Evolutionary conservation across 2,329 filamentous ascomycete species (phyloP).

Genomic region (Endoconidiophora polonica): DNA sequence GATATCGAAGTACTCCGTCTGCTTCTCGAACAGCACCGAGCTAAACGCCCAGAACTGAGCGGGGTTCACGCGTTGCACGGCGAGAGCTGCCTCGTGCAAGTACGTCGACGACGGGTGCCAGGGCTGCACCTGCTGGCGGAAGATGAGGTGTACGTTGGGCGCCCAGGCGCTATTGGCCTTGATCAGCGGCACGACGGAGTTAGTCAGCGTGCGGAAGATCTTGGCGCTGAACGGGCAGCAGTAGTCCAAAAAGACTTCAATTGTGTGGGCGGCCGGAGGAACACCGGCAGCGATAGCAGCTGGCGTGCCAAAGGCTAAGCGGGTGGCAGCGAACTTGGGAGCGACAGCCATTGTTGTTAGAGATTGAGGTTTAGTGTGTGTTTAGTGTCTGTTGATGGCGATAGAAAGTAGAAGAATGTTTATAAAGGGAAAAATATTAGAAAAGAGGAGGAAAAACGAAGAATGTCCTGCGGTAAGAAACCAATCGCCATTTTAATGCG

Average conservation of each 20-base stretch:
- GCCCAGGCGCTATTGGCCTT: constrained; percentile 39
- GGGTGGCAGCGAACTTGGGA: constrained; percentile 61
- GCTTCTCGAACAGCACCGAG: constrained; percentile 44
- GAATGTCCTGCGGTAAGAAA: too few relatives aligned
- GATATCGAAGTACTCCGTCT: constrained; percentile 70
- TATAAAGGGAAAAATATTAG: background rate
- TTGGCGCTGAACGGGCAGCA: constrained; percentile 59
- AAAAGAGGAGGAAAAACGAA: background rate
- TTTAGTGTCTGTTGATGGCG: background rate
- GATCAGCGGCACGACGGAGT: constrained; percentile 47
- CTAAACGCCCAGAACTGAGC: constrained; percentile 69
- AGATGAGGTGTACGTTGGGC: constrained; percentile 52
- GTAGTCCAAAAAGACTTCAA: constrained; percentile 69
- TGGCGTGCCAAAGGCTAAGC: constrained; percentile 33
- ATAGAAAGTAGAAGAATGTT: background rate
- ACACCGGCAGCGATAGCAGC: constrained; percentile 20
- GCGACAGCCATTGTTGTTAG: constrained; percentile 50
- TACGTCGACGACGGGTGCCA: constrained; percentile 84
- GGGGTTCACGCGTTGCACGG: constrained; percentile 55
- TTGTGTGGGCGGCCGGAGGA: constrained; percentile 35
- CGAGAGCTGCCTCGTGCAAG: constrained; percentile 67
- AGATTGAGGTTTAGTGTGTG: background rate
- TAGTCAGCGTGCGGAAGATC: constrained; percentile 63
- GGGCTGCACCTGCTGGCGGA: constrained; percentile 83
- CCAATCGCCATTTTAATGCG: background rate